Conservation (phyloP, 352 stramenopile genomes). For the Phytophthora megakarya region DNA sequence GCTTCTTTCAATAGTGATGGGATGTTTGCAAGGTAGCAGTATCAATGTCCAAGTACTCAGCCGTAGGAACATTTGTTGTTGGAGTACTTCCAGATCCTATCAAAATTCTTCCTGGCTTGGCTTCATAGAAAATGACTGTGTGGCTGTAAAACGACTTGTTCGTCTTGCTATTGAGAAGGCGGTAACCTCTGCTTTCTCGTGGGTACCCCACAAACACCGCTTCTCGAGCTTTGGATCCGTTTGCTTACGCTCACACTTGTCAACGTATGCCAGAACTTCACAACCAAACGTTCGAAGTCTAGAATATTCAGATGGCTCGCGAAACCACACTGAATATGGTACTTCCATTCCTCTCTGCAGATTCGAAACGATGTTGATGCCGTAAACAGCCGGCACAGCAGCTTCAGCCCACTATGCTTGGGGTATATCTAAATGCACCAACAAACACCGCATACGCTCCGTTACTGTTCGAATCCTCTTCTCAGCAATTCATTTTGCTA, state of each 20-base stretch:
- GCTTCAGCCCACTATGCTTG: conserved; percentile 23
- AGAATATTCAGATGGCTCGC: conserved; percentile 3
- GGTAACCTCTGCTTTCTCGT: neutral
- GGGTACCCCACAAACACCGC: conserved; percentile 9
- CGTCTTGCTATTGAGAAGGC: conserved; percentile 2
- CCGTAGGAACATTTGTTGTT: too few relatives aligned
- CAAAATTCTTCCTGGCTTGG: conserved; percentile 1
- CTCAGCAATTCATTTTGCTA: conserved; percentile 30
- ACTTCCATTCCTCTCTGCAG: conserved; percentile 8
- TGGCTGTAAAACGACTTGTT: conserved; percentile 1
- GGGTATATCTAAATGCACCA: conserved; percentile 25
- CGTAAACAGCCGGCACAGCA: conserved; percentile 17
- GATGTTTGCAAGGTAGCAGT: too few relatives aligned
- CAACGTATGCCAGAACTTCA: conserved; percentile 10
- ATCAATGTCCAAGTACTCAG: too few relatives aligned
- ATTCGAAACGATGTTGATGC: conserved; percentile 19
- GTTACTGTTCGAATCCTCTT: conserved; percentile 19
- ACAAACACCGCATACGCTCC: conserved; percentile 22
- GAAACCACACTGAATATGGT: conserved; percentile 17
- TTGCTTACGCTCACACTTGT: conserved; percentile 9
- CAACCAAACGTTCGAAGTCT: conserved; percentile 8
- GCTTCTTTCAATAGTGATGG: too few relatives aligned
- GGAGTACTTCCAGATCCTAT: too few relatives aligned
- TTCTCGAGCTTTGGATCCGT: conserved; percentile 2
- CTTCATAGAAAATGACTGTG: conserved; percentile 4